Conservation (phyloP, 306 rosid genomes). For the Oemleria cerasiformis region DNA sequence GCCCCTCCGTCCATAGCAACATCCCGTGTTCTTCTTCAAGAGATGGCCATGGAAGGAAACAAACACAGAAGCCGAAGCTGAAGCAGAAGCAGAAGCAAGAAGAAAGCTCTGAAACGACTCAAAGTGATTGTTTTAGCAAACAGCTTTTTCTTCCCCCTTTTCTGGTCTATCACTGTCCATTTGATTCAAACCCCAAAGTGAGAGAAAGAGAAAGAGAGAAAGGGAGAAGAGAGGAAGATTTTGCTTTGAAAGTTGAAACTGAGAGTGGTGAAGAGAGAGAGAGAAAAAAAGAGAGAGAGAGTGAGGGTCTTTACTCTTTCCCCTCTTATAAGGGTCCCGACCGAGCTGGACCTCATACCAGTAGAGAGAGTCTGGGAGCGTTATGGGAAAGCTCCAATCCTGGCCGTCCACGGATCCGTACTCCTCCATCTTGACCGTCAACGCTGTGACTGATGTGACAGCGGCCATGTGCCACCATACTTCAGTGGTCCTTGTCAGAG, state of each 20-base stretch:
- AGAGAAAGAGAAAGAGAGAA: conserved; percentile 25
- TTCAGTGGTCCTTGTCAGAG: conserved; percentile 82
- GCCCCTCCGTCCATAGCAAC: conserved; percentile 30
- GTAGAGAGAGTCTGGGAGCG: conserved; percentile 37
- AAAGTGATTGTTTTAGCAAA: conserved; percentile 7
- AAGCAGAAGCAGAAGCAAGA: conserved; percentile 17
- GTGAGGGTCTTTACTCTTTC: conserved; percentile 37
- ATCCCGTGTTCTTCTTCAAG: conserved; percentile 34
- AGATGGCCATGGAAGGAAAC: conserved; percentile 47
- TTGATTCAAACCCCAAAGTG: conserved; percentile 26
- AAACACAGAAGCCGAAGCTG: not conserved
- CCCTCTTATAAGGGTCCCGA: conserved; percentile 64
- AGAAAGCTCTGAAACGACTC: conserved; percentile 3
- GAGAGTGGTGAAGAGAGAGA: conserved; percentile 23
- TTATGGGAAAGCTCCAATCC: conserved; percentile 28
- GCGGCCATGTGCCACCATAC: conserved; percentile 93
- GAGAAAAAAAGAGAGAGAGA: conserved; percentile 18
- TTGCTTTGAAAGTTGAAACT: conserved; percentile 33
- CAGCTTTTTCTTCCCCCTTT: conserved; percentile 33
- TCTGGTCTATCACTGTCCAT: conserved; percentile 66
- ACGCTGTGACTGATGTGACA: conserved; percentile 59
- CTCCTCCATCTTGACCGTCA: conserved; percentile 29
- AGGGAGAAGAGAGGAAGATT: conserved; percentile 27
- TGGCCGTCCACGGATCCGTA: conserved; percentile 51
- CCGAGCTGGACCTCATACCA: conserved; percentile 61